Evolutionary conservation across 1,139 yeast genomes (phyloP), one percentile per base, ranked within the genome.

Genomic region (Zhuliangozyma blackwelliae): DNA sequence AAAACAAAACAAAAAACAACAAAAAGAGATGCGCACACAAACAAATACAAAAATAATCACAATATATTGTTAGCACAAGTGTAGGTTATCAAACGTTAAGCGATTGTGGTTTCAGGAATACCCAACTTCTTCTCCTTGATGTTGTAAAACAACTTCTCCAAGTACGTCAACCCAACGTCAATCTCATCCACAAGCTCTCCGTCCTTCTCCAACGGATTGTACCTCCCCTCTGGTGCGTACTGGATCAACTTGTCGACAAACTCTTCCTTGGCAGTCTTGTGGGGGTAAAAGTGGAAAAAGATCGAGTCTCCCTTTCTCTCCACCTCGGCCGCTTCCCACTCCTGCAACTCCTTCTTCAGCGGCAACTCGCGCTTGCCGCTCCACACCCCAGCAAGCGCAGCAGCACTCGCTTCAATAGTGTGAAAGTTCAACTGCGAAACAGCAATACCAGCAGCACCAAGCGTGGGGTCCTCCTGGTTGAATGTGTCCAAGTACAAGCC

Each of bases 311-410:
- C 68, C 23, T 44, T 47, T 1, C 21, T 25, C 11, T 39, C 49
- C 7, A 57, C 47, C 27, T 57, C 43, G 4, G 51, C 41, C 19
- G 37, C 28, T 41, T 63, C 66, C 69, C 69, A 63, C 33, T 51
- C 38, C 22, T 37, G 39, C 44, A 62, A 69, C 26, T 57, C 65
- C 31, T 54, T 53, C 27, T 50, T 45, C 0, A 59, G 35, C 4
- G 70, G 70, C 31, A 62, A 50, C 5, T 44, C 31, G 16, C 40
- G 44, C 26, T 55, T 50, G 10, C 58, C 61, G 5, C 66, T 61
- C 75, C 75, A 70, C 5, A 68, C 68, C 7, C 76, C 76, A 10
- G 75, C 74, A 29, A 70, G 54, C 0, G 74, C 72, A 13, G 72
- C 66, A 2, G 72, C 67, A 43, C 61, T 55, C 5, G 68, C 61